Evolutionary conservation across 2,329 filamentous ascomycete genomes (phyloP).

Genomic region (Diaporthe longicolla): DNA sequence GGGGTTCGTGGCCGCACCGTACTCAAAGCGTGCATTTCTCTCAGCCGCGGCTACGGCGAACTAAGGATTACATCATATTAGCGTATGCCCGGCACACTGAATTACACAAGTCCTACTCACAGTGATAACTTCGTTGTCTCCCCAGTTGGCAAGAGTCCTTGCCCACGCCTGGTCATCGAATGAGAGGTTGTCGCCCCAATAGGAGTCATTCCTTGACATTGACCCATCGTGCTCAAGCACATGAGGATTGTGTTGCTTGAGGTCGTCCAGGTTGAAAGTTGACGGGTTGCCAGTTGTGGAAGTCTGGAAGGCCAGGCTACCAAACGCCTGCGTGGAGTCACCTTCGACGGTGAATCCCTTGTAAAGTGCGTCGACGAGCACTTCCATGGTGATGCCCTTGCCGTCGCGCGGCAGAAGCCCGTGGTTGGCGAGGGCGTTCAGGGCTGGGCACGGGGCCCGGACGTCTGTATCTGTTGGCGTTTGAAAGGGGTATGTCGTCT

Average conservation of each 20-base stretch:
- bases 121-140: constrained; percentile 26
- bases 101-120: background rate
- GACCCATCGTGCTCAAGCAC: constrained; percentile 36
- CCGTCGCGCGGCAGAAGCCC: constrained; percentile 34
- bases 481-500: constrained; percentile 28
- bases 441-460: constrained; percentile 30
- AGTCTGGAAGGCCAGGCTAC: constrained; percentile 20
- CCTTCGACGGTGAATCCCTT: background rate
- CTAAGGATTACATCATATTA: background rate
- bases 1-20: constrained; percentile 29
- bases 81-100: background rate
- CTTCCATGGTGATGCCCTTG: constrained; percentile 23
- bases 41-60: constrained; percentile 31
- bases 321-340: constrained; percentile 7
- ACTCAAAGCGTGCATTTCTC: constrained; percentile 15
- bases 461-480: constrained; percentile 27
- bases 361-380: constrained; percentile 2
- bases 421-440: constrained; percentile 36
- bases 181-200: constrained; percentile 32
- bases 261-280: constrained; percentile 34
- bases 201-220: constrained; percentile 35
- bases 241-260: constrained; percentile 26
- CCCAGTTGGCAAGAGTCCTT: constrained; percentile 31
- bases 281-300: constrained; percentile 34
- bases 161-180: constrained; percentile 33